Evolutionary conservation across 1,284 basidiomycete genomes (phyloP).

Genomic region (Microbotryomycetes sp.): DNA sequence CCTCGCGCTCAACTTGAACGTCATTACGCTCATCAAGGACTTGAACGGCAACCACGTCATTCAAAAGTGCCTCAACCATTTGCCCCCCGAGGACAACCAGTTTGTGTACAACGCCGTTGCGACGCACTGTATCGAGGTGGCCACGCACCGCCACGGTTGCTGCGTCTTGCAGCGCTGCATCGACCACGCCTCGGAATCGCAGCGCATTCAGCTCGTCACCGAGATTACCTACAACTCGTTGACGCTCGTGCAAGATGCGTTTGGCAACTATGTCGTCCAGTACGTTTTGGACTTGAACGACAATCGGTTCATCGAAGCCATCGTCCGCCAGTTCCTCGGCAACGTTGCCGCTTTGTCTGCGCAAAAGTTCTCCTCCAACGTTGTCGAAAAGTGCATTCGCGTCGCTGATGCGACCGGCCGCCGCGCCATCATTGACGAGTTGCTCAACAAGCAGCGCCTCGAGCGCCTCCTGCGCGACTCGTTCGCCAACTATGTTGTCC

Average conservation of each 20-base stretch:
- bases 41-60: slow-evolving; percentile 99
- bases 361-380: slow-evolving; percentile 96
- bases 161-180: slow-evolving; percentile 98
- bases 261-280: slow-evolving; percentile 46
- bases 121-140: slow-evolving; percentile 97
- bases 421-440: slow-evolving; percentile 90
- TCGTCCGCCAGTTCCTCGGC: slow-evolving; percentile 95
- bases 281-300: slow-evolving; percentile 87
- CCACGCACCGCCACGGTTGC: slow-evolving; percentile 97
- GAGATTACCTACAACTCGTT: slow-evolving; percentile 99
- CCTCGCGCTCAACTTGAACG: slow-evolving; percentile 89
- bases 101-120: slow-evolving; percentile 99
- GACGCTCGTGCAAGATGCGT: slow-evolving; percentile 96
- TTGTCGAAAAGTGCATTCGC: slow-evolving; percentile 84
- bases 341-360: slow-evolving; percentile 97
- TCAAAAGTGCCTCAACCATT: slow-evolving; percentile 97
- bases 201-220: slow-evolving; percentile 92
- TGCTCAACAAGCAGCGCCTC: slow-evolving; percentile 85
- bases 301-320: slow-evolving; percentile 91
- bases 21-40: slow-evolving; percentile 99
- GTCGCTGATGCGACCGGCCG: slow-evolving; percentile 92
- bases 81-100: slow-evolving; percentile 94
- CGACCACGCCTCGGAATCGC: slow-evolving; percentile 93
- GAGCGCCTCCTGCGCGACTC: slow-evolving; percentile 93
- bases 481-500: slow-evolving; percentile 38